A percentile compares a stretch with the other conserved stretches of the same genome.
Evolutionary conservation across 768 basidiomycete species (phyloP).

Genomic region (Astraeus odoratus): DNA sequence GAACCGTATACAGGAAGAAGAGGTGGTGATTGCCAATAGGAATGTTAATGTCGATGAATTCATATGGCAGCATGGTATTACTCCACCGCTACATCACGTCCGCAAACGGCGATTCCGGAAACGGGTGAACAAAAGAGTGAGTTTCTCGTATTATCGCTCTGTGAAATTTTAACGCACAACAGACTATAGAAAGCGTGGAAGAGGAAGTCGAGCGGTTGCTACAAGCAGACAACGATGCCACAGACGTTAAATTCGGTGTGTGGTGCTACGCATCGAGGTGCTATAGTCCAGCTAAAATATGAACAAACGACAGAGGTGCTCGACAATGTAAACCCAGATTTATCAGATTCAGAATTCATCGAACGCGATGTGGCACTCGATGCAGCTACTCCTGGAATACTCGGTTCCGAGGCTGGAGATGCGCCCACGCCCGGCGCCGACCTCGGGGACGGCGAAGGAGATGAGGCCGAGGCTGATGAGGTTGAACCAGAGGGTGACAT

Average conservation of each 20-base stretch:
- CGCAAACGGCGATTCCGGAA: conserved; percentile 91
- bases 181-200: conserved; percentile 95
- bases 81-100: conserved; percentile 85
- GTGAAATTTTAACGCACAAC: neutral
- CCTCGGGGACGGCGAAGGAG: conserved; percentile 52
- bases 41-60: conserved; percentile 90
- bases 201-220: conserved; percentile 85
- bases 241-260: conserved; percentile 70
- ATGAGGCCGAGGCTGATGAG: conserved; percentile 51
- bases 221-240: conserved; percentile 69
- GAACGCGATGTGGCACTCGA: conserved; percentile 57
- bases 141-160: conserved; percentile 13
- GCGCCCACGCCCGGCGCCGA: conserved; percentile 51
- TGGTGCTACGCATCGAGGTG: neutral
- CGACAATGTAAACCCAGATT: conserved; percentile 85
- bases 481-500: conserved; percentile 72
- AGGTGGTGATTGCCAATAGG: conserved; percentile 51
- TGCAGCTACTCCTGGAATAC: conserved; percentile 64
- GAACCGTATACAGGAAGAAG: conserved; percentile 65
- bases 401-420: conserved; percentile 61
- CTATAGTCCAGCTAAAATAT: neutral
- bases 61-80: conserved; percentile 95
- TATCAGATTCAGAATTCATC: conserved; percentile 84
- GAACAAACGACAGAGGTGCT: conserved; percentile 52
- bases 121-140: conserved; percentile 73